A percentile compares a stretch with the other conserved stretches of the same genome.
These are phyloP conservation scores for Bolboschoenus planiculmis DNA, from an alignment of 176 grass and related monocot species.

Conservation along the genomic window DNA sequence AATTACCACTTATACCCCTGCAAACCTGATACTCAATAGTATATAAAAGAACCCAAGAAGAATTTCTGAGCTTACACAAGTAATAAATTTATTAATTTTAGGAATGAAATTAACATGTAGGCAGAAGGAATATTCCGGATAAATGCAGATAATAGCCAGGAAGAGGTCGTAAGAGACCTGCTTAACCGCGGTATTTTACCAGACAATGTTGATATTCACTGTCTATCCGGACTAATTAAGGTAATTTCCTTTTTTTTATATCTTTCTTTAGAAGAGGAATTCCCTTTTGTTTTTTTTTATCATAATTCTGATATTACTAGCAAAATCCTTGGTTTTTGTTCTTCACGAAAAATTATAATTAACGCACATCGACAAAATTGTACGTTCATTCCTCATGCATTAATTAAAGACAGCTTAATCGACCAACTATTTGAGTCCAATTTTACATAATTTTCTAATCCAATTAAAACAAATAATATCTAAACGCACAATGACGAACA, in stretches of 20 bases:
- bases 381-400: background rate
- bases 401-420: background rate
- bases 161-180: conserved; percentile 47
- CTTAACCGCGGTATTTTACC: conserved; percentile 58
- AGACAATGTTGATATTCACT: conserved; percentile 54
- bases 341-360: background rate
- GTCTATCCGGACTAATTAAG: conserved; percentile 82
- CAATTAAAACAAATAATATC: background rate
- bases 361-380: background rate
- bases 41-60: background rate
- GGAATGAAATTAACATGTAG: conserved; percentile 17
- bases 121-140: conserved; percentile 82
- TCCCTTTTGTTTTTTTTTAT: background rate
- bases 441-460: background rate
- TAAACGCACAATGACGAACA: background rate
- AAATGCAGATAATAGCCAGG: conserved; percentile 53
- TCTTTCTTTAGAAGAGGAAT: background rate
- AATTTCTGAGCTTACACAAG: background rate
- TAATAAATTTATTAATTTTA: background rate
- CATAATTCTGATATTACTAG: background rate
- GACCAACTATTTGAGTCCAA: background rate
- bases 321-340: background rate
- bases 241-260: conserved; percentile 15
- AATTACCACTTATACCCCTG: background rate
- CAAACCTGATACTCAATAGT: background rate